phyloP scores from a whole-genome alignment of 495 filamentous ascomycete species.

The Tuber borchii region DNA sequence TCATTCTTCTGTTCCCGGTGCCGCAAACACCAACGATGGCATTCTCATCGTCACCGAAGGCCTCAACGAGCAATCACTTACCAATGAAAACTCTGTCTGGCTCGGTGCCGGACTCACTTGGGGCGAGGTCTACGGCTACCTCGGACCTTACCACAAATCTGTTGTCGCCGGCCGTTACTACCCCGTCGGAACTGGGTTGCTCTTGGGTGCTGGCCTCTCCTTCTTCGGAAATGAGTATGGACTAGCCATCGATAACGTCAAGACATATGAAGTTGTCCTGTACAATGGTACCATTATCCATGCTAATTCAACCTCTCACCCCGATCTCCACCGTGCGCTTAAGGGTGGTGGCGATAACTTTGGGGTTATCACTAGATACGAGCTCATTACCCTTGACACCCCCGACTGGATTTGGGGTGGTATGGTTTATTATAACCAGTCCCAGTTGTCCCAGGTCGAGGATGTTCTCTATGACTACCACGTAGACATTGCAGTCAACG shows the following conservation, averaged over 20 bases:
- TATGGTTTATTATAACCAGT: not conserved
- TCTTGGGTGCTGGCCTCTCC: conserved; percentile 51
- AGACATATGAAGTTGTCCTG: conserved; percentile 50
- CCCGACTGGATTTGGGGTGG: not conserved
- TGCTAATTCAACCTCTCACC: conserved; percentile 38
- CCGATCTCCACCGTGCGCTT: conserved; percentile 51
- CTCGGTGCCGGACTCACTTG: conserved; percentile 50
- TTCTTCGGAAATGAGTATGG: conserved; percentile 49
- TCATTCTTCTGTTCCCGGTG: conserved; percentile 13
- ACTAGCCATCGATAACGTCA: conserved; percentile 50
- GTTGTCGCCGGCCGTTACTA: conserved; percentile 54
- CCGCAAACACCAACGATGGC: conserved; percentile 17
- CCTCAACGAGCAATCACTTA: not conserved
- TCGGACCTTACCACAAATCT: conserved; percentile 47
- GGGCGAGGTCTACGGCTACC: conserved; percentile 51
- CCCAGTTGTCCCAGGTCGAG: not conserved
- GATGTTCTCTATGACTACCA: not conserved
- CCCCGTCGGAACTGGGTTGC: conserved; percentile 54
- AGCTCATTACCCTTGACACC: conserved; percentile 43
- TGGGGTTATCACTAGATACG: conserved; percentile 55
- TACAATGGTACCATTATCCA: conserved; percentile 42
- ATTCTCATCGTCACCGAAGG: conserved; percentile 12
- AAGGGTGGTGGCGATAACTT: conserved; percentile 57
- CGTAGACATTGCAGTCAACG: not conserved
- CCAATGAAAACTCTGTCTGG: conserved; percentile 4